Evolutionary conservation across 192 early-diverging fungal genomes (phyloP).

Genomic region (Spizellomyces punctatus): DNA sequence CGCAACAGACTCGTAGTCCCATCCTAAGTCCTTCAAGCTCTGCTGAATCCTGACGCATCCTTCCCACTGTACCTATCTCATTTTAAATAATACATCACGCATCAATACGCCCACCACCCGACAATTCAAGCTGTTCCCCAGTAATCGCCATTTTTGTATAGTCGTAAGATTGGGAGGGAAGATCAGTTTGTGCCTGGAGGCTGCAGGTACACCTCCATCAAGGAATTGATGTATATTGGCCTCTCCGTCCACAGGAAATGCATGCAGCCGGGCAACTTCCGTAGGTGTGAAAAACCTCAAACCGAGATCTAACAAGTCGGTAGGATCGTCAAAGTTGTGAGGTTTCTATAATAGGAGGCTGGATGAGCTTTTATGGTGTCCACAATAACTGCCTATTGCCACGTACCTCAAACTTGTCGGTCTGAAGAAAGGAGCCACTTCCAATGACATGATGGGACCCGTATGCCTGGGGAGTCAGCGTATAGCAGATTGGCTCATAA

Average conservation of each 20-base stretch:
- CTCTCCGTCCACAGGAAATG: slow-evolving; percentile 63
- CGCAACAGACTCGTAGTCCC: too few species aligned
- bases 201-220: background rate
- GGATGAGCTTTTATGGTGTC: background rate
- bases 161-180: slow-evolving; percentile 68
- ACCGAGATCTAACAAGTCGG: slow-evolving; percentile 66
- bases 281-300: slow-evolving; percentile 78
- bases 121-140: slow-evolving; percentile 91
- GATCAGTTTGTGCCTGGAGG: slow-evolving; percentile 45
- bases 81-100: slow-evolving; percentile 19
- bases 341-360: slow-evolving; percentile 33
- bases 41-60: too few species aligned
- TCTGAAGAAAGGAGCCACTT: slow-evolving; percentile 81
- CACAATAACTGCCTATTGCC: too few species aligned
- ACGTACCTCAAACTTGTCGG: slow-evolving; percentile 64
- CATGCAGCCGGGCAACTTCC: slow-evolving; percentile 79
- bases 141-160: slow-evolving; percentile 78
- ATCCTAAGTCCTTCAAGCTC: too few species aligned
- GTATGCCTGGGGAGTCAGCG: slow-evolving; percentile 48
- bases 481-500: too few species aligned
- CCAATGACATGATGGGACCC: slow-evolving; percentile 73
- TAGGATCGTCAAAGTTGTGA: slow-evolving; percentile 65
- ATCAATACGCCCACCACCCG: slow-evolving; percentile 77
- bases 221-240: background rate
- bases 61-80: too few species aligned